Conservation (phyloP, 2,329 filamentous ascomycete genomes). For the Talaromyces verruculosus region DNA sequence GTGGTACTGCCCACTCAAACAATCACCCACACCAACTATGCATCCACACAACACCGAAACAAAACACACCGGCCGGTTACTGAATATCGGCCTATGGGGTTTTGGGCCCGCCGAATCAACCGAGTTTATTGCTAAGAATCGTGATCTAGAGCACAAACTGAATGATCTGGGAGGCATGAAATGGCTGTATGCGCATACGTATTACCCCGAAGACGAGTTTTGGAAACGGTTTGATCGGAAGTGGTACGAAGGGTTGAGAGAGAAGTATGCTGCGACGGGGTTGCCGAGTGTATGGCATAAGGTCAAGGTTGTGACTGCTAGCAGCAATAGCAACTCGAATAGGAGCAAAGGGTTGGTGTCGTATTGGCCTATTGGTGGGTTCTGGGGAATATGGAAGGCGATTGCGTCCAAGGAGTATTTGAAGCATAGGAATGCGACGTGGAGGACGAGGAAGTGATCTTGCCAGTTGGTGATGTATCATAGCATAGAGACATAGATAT, state of each 20-base stretch:
- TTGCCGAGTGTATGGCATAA: constrained; percentile 42
- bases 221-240: constrained; percentile 44
- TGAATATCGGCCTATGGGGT: constrained; percentile 73
- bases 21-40: constrained; percentile 25
- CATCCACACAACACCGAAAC: constrained; percentile 20
- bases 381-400: constrained; percentile 23
- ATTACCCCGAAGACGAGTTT: constrained; percentile 65
- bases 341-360: constrained; percentile 19
- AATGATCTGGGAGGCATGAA: constrained; percentile 72
- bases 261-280: constrained; percentile 39
- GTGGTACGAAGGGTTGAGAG: constrained; percentile 40
- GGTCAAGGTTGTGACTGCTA: constrained; percentile 25
- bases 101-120: constrained; percentile 60
- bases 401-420: constrained; percentile 22
- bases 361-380: constrained; percentile 17
- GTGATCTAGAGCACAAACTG: constrained; percentile 68
- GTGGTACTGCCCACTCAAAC: constrained; percentile 57
- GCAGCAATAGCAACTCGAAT: constrained; percentile 20
- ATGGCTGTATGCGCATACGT: constrained; percentile 84
- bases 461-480: background rate
- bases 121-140: constrained; percentile 69
- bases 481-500: constrained; percentile 5
- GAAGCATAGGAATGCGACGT: constrained; percentile 20
- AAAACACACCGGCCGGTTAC: constrained; percentile 30
- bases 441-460: constrained; percentile 17